Percentiles rank a stretch among this genome's conserved stretches.
Evolutionary conservation across 2,329 filamentous ascomycete species (phyloP).

Genomic region (Geosmithia flava): DNA sequence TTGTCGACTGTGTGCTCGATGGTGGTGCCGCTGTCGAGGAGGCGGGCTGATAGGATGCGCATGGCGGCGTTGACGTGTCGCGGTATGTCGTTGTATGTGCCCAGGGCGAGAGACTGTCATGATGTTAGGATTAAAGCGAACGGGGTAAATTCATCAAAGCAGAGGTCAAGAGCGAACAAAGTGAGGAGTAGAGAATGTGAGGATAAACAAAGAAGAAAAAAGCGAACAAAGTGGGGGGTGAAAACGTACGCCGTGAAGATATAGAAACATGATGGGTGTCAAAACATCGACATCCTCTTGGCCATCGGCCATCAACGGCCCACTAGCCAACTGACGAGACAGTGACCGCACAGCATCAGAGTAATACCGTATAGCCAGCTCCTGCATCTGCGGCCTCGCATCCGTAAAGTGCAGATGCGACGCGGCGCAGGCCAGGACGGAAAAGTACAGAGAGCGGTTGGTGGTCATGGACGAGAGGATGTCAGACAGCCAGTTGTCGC

Average conservation of each 20-base stretch:
- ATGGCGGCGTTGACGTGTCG: constrained; percentile 9
- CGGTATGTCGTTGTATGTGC: constrained; percentile 8
- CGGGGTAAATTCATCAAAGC: no score
- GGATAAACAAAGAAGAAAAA: background rate
- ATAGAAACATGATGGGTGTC: constrained; percentile 12
- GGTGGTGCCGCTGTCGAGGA: constrained; percentile 3
- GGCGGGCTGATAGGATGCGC: constrained; percentile 7
- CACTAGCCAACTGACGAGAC: constrained; percentile 5
- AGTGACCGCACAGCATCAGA: constrained; percentile 8
- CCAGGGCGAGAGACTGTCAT: constrained; percentile 8
- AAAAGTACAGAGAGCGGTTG: constrained; percentile 13
- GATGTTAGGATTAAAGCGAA: background rate
- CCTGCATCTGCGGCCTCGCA: constrained; percentile 6
- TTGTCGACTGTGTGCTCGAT: constrained; percentile 8
- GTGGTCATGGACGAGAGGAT: constrained; percentile 13
- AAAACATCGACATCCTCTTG: constrained; percentile 10
- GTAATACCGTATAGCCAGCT: constrained; percentile 10
- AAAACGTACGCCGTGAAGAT: constrained; percentile 11
- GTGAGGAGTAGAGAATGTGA: background rate
- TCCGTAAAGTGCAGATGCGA: constrained; percentile 11
- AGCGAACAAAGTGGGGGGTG: background rate
- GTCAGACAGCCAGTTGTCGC: constrained; percentile 14
- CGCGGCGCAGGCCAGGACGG: constrained; percentile 13
- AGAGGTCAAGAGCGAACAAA: no score
- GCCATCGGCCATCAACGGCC: constrained; percentile 5